Percentiles rank a stretch among this genome's conserved stretches.
These are phyloP conservation scores for Theileria equi DNA, from an alignment of 169 alveolate genomes.

Conservation along the genomic window DNA sequence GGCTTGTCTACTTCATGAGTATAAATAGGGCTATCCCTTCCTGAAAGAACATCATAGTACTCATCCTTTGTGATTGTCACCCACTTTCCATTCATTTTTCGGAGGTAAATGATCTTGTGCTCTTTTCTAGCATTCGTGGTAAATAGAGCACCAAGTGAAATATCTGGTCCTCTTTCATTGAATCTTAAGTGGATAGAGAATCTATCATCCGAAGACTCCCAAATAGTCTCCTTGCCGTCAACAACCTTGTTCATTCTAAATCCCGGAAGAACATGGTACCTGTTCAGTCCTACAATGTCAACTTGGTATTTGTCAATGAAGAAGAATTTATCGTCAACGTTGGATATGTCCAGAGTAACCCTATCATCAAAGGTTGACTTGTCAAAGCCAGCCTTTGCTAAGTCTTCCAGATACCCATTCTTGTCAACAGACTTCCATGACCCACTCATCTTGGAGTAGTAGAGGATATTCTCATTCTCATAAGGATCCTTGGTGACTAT, in stretches of 20 bases:
- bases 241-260: conserved; percentile 13
- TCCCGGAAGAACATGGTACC: too few species aligned
- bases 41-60: neutral
- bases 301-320: too few species aligned
- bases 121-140: conserved; percentile 2
- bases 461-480: too few species aligned
- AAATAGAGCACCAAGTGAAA: neutral
- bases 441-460: too few species aligned
- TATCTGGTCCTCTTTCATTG: neutral
- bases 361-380: too few species aligned
- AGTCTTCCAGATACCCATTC: too few species aligned
- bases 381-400: too few species aligned
- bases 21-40: conserved; percentile 18
- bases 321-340: too few species aligned
- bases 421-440: too few species aligned
- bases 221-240: neutral
- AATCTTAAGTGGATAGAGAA: conserved; percentile 7
- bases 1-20: conserved; percentile 6
- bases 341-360: too few species aligned
- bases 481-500: too few species aligned
- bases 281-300: too few species aligned
- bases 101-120: conserved; percentile 5
- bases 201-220: neutral
- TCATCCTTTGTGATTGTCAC: neutral
- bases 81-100: conserved; percentile 1